Evolutionary conservation across 2,329 filamentous ascomycete species (phyloP), one percentile per base, ranked within the genome.

Genomic region (Zymoseptoria ardabiliae): DNA sequence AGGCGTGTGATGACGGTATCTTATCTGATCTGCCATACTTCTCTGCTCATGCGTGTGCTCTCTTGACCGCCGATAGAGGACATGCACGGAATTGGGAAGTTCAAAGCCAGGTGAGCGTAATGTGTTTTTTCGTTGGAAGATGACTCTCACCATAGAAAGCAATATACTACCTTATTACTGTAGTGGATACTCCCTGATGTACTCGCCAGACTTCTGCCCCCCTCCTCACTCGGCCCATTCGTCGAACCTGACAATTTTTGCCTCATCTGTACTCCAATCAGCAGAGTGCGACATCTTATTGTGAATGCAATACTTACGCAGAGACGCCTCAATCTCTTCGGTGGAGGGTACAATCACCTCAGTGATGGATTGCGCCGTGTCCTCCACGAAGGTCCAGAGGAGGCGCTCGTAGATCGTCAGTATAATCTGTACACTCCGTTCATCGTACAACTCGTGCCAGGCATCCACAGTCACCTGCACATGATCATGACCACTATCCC

Each of bases 401-500:
- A 53, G 11, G 19, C 49, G 55, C 55, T 57, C 55, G 41, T 53
- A 57, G 25, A 53, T 35, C n/a, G 50, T 48, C 25, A 57, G 25
- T 28, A 57, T 23, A 35, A 28, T 53, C n/a, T 57, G 55, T 57
- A 57, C 25, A 22, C 50, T 52, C 23, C 55, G 50, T 57, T 57
- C 55, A 45, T 57, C 55, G 23, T 57, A 57, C 55, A 57, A 57
- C 22, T 57, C 55, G 19, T 53, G 49, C 55, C 55, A 23, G 25
- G 22, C 55, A 20, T 25, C 22, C 55, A 57, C 10, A 8, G 41
- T 23, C 55, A 57, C 28, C 11, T 35, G 55, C 55, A 57, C 41
- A 7, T n/a, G n/a, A 19, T 25, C 55, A 49, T 53, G 23, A 28
- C 25, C 28, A 41, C 30, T 21, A 28, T 57, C 50, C 50, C 52